Evolutionary conservation across 2,329 filamentous ascomycete species (phyloP).

Genomic region (Fusarium burgessii): DNA sequence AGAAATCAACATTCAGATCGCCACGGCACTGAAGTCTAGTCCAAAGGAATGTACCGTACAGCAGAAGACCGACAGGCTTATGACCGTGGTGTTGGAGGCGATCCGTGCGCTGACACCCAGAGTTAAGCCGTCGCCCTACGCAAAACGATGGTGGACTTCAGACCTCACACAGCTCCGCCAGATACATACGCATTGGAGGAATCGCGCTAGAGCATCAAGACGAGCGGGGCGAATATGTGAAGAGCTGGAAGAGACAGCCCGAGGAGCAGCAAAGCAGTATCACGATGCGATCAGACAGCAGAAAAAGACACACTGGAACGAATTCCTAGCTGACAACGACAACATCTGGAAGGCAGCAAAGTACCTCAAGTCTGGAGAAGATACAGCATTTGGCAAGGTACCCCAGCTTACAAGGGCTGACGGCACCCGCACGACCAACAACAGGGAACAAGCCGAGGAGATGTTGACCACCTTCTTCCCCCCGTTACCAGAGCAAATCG

Average conservation of each 20-base stretch:
- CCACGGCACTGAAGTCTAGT: too few species aligned
- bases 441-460: not conserved
- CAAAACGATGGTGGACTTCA: not conserved
- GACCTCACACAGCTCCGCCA: not conserved
- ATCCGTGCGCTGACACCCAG: not conserved
- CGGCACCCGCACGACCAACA: not conserved
- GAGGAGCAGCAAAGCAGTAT: not conserved
- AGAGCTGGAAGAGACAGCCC: not conserved
- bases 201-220: not conserved
- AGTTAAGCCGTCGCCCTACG: not conserved
- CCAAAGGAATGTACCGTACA: too few species aligned
- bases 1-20: too few species aligned
- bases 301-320: too few species aligned
- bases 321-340: too few species aligned
- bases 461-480: too few species aligned
- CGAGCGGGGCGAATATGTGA: not conserved
- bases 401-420: not conserved
- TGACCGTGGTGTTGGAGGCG: not conserved
- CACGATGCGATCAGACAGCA: not conserved
- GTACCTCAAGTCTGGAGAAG: not conserved
- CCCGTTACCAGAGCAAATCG: too few species aligned
- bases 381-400: not conserved
- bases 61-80: too few species aligned
- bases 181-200: not conserved
- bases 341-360: too few species aligned